Evolutionary conservation across 2,329 filamentous ascomycete species (phyloP), one percentile per base, ranked within the genome.

Genomic region (Neoarthrinium moseri): DNA sequence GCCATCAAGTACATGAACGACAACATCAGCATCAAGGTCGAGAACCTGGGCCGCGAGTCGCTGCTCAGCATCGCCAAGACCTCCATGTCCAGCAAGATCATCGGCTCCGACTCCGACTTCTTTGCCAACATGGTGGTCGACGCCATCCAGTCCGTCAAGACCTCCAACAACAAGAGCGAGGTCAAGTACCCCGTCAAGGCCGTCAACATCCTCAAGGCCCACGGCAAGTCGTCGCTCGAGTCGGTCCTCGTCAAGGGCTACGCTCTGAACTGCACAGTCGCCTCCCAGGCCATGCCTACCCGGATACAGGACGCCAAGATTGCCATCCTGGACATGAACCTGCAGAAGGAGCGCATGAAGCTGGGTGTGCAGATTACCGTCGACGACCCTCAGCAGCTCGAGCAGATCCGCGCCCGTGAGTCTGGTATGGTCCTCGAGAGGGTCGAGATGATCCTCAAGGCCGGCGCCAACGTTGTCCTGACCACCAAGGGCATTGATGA

Each of bases 331-430:
- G 94, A 99, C 67, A 97, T 99, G 83, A 99, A 99, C 71, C 70
- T 99, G 61, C 92, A 97, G 65, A 99, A 99, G 77, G 92, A 97
- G 77, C 83, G 92, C 58, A 97, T 99, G 94, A 97, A 99, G 81
- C 77, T 99, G 48, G 94, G 94, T 56, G 94, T 99, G 50, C 92
- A 99, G 70, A 96, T 99, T 61, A 97, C 94, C 11, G 88, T 99
- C 55, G 94, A 99, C 59, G 94, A 99, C 66, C 94, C 94, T 39
- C 86, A 95, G 66, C 94, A 99, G 70, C 80, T 99, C 41, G 94
- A 99, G 76, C 91, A 96, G 78, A 99, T 99, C 60, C 84, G 94
- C 50, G 85, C 94, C 60, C 83, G 94, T 45, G 94, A 99, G 69
- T 83, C 91, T 15, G 90, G 90, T 58, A 96, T 99, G 73, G 83